These are phyloP conservation scores for Solanum tarijense DNA, from an alignment of 257 asterid species.

Conservation along the genomic window DNA sequence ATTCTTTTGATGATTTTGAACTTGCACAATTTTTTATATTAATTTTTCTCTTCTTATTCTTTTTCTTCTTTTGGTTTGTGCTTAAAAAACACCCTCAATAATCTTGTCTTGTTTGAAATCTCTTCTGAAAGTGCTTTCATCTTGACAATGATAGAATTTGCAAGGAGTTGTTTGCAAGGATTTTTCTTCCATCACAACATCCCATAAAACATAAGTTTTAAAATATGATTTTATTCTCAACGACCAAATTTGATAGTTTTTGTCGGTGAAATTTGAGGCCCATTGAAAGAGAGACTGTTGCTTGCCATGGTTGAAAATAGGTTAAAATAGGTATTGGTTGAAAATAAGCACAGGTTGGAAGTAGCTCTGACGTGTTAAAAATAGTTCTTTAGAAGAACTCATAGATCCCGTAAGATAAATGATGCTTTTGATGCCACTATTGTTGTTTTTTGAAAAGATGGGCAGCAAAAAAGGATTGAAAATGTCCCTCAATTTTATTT, in stretches of 20 bases:
- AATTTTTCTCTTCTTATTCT: not conserved
- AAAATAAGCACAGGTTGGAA: not conserved
- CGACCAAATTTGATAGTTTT: not conserved
- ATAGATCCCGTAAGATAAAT: not conserved
- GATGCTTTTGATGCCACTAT: not conserved
- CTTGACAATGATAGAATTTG: not conserved
- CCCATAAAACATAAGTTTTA: not conserved
- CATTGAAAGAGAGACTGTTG: not conserved
- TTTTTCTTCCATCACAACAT: not conserved
- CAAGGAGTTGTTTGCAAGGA: not conserved
- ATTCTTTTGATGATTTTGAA: not conserved
- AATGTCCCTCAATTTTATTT: not conserved
- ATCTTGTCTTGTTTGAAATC: not conserved
- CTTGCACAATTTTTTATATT: not conserved
- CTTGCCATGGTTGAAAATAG: not conserved
- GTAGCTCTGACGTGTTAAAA: not conserved
- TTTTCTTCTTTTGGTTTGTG: not conserved
- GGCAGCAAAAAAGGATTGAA: not conserved
- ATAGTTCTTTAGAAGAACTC: no score
- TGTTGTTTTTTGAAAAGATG: not conserved
- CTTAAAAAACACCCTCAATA: not conserved
- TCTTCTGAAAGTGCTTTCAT: not conserved
- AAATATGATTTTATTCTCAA: not conserved
- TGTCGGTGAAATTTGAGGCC: not conserved
- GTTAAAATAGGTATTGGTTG: not conserved